These are phyloP conservation scores for Mycena polygramma DNA, from an alignment of 768 basidiomycete species.

Conservation along the genomic window DNA sequence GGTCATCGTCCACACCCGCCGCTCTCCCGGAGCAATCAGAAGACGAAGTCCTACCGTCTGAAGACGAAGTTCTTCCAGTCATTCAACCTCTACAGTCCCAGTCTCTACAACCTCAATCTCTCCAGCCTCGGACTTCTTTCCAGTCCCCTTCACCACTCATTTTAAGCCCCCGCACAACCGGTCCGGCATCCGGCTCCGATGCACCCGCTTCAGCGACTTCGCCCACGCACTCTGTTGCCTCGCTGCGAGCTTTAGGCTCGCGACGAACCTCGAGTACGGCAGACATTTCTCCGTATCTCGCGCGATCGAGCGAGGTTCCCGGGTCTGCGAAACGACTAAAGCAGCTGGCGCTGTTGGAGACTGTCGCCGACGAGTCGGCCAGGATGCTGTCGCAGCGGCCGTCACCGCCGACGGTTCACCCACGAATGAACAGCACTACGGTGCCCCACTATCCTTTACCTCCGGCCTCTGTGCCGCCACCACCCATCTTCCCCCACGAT, in stretches of 20 bases:
- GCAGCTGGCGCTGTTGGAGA: constrained; percentile 79
- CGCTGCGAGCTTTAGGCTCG: constrained; percentile 45
- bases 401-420: constrained; percentile 19
- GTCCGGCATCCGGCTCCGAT: constrained; percentile 30
- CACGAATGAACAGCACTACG: constrained; percentile 9
- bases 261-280: constrained; percentile 64
- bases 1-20: constrained; percentile 40
- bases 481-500: constrained; percentile 31
- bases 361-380: constrained; percentile 81
- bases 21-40: constrained; percentile 22
- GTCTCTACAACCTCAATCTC: constrained; percentile 25
- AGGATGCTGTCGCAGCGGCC: constrained; percentile 53
- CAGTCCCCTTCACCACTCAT: constrained; percentile 37
- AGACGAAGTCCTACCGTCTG: constrained; percentile 23
- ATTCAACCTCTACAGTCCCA: constrained; percentile 24
- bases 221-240: constrained; percentile 38
- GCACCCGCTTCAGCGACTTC: constrained; percentile 31
- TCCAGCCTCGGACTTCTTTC: constrained; percentile 29
- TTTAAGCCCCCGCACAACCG: constrained; percentile 31
- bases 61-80: constrained; percentile 30
- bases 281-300: constrained; percentile 79
- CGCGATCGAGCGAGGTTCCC: constrained; percentile 65
- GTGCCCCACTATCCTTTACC: constrained; percentile 33
- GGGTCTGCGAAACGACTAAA: constrained; percentile 74
- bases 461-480: constrained; percentile 38